Evolutionary conservation across 495 filamentous ascomycete species (phyloP), one percentile per base, ranked within the genome.

Genomic region (Aspergillus wentii): DNA sequence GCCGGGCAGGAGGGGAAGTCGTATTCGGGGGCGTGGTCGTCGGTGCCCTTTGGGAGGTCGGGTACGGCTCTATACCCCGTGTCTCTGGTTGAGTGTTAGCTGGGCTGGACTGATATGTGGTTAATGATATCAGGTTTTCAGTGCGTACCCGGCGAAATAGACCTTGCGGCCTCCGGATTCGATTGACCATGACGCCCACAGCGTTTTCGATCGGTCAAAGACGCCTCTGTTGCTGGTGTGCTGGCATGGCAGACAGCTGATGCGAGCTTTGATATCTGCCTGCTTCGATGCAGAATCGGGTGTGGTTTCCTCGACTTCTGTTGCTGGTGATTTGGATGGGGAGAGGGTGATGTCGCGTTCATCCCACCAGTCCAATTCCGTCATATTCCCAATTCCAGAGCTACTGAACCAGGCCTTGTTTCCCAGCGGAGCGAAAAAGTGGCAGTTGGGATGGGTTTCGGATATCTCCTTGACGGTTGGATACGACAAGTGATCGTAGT

Each of bases 321-420:
- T 28, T 1, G 16, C 35, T 9, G 54, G 28, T 18, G 34, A 6
- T 9, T 48, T 23, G 10, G 52, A 46, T 0, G 72, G 71, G 21
- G 72, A 72, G 30, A 95, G 54, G 0, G 66, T 77, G 14, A 96
- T 56, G 35, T 90, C 82, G 8, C 78, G 74, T 41, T 86, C 79
- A 46, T 95, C 84, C 90, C 92, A 96, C 92, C 92, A 98, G 53
- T 98, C 92, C 54, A 95, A 55, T 62, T 96, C 91, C 2, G 85
- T 91, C 27, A 92, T 80, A 23, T 83, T 83, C 0, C 69, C 21
- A 30, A 95, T 74, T 1, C 85, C 86, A 19, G 67, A 72, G 3
- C 60, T 41, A 30, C 62, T 61, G 58, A 97, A 96, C 92, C 92
- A 97, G 33, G 77, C 59, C 63, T 86, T 86, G 38, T 92, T 81